Conservation (phyloP, 139 green algal species). For the Diplosphaera chodatii region DNA sequence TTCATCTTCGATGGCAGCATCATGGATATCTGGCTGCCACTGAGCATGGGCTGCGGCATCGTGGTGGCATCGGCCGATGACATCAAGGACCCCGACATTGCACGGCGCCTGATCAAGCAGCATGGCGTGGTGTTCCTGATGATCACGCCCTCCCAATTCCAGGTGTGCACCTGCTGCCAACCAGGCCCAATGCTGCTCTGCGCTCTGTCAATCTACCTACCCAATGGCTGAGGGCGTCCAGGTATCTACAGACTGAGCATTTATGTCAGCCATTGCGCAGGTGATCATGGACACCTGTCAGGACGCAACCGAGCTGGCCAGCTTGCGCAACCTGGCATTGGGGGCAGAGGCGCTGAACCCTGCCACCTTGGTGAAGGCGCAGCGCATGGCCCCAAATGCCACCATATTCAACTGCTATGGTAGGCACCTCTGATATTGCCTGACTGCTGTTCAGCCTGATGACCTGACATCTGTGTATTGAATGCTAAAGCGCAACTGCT, state of each 20-base stretch:
- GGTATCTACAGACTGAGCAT: not conserved
- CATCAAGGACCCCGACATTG: constrained; percentile 6
- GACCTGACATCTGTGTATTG: no score
- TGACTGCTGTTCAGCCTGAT: no score
- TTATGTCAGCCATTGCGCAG: not conserved
- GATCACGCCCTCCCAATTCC: not conserved
- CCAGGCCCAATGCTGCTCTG: no score
- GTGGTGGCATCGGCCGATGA: not conserved
- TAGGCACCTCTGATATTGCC: no score
- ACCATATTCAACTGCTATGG: constrained; percentile 5
- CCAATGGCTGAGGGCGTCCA: no score
- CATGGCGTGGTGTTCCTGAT: constrained; percentile 5
- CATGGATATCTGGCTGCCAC: not conserved
- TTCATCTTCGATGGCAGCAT: not conserved
- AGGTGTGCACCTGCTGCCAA: not conserved
- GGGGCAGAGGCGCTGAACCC: constrained; percentile 6
- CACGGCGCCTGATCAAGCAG: constrained; percentile 3
- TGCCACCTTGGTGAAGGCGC: not conserved
- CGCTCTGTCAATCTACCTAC: no score
- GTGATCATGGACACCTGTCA: constrained; percentile 9
- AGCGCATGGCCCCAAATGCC: constrained; percentile 2
- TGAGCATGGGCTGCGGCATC: not conserved
- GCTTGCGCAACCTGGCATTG: not conserved
- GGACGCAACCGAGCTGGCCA: not conserved
- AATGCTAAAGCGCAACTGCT: no score